Conservation (phyloP, 75 land plant species). For the Pinus albicaulis region DNA sequence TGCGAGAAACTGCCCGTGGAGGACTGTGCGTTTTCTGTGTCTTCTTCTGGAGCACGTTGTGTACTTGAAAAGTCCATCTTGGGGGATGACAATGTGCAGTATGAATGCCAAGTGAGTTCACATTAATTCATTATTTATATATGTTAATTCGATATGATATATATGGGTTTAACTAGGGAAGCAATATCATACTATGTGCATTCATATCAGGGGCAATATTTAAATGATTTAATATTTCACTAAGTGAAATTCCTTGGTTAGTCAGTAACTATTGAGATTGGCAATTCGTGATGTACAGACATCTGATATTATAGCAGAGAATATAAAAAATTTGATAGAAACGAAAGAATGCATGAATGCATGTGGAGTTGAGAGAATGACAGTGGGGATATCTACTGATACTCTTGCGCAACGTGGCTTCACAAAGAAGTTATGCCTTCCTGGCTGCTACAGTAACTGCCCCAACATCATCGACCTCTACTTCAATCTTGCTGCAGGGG, state of each 20-base stretch:
- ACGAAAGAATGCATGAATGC: slow-evolving; percentile 43
- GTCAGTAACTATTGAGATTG: too few relatives aligned
- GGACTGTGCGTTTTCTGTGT: slow-evolving; percentile 53
- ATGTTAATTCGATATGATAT: too few relatives aligned
- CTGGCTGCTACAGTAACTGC: slow-evolving; percentile 41
- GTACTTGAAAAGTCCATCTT: slow-evolving; percentile 34
- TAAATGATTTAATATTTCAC: too few relatives aligned
- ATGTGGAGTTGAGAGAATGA: slow-evolving; percentile 44
- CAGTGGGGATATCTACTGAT: slow-evolving; percentile 53
- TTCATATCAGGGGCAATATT: too few relatives aligned
- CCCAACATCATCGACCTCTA: slow-evolving; percentile 66
- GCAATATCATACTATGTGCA: too few relatives aligned
- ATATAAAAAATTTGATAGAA: slow-evolving; percentile 37
- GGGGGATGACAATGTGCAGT: slow-evolving; percentile 23
- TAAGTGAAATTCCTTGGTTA: too few relatives aligned
- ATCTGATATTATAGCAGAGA: slow-evolving; percentile 18
- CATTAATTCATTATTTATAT: too few relatives aligned
- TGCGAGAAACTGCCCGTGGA: slow-evolving; percentile 46
- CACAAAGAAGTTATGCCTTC: slow-evolving; percentile 39
- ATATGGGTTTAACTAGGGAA: too few relatives aligned
- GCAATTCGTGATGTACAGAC: not conserved
- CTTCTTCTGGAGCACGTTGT: slow-evolving; percentile 50
- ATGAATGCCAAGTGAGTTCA: slow-evolving; percentile 23
- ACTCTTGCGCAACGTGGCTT: slow-evolving; percentile 32
- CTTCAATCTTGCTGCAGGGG: slow-evolving; percentile 42